Base-by-base conservation (phyloP, 1,284 basidiomycete species). In the Neolentinus lepideus region DNA sequence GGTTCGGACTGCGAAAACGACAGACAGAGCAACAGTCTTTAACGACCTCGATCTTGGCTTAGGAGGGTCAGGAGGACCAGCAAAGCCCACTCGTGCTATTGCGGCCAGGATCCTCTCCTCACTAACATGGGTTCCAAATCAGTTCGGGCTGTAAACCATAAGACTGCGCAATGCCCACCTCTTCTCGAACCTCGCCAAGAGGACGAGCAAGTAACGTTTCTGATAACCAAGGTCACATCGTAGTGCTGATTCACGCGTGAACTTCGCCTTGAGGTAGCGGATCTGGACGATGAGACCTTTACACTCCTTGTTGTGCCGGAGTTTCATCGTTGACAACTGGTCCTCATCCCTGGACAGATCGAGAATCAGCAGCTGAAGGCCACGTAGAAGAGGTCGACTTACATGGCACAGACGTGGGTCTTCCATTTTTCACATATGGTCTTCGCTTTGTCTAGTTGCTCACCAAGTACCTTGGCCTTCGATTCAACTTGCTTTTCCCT, bases 221-320 rank as follows among this genome's bases (percentile, higher is more conserved):
- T 98, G 96, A 65, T 93, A 86, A 2, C 80, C 76, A 48, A 98
- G 74, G 61, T 88, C 87, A 55, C 77, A 78, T n/a, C 95, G 81
- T 71, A 96, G 82, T 1, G 80, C 78, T 22, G 85, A 83, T 71
- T 99, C 96, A 31, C 96, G 80, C 1, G 83, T 88, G 70, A 89
- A 95, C 66, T 93, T 93, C 51, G 90, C 88, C 69, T 98, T 96
- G 60, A 98, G 79, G 70, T 98, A 98, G 51, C 81, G 81, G 60
- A 98, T 94, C 67, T 97, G 90, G 2, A 92, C 80, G 56, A 95
- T 80, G 21, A 95, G 74, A 12, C 92, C 93, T 66, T 94, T 93
- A 72, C 88, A 90, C 69, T 95, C 92, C 58, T 83, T 81, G 57
- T 86, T 89, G 67, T 95, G 92, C 65, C 84, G 82, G 2, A 73